Evolutionary conservation across 75 land plant species (phyloP).

Genomic region (Isoetes taiwanensis): DNA sequence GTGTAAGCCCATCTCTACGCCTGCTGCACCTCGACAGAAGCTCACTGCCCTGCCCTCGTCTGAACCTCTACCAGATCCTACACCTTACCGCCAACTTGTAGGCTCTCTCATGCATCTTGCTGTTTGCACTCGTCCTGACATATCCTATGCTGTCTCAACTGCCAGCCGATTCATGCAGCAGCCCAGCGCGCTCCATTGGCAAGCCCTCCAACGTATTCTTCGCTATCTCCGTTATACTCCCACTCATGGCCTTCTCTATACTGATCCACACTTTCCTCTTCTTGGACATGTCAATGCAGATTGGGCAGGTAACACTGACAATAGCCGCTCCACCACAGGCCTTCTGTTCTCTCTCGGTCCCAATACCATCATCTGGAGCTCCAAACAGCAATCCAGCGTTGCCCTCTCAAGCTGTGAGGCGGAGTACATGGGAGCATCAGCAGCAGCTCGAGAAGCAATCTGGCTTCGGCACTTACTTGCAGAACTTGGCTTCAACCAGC

Average conservation of each 20-base stretch:
- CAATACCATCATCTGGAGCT: constrained; percentile 9
- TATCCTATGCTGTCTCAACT: background rate
- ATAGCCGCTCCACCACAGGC: background rate
- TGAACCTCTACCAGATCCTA: background rate
- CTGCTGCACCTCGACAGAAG: background rate
- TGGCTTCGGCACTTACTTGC: constrained; percentile 4
- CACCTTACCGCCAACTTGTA: constrained; percentile 1
- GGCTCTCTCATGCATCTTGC: constrained; percentile 1
- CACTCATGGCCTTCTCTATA: background rate
- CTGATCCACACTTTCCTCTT: background rate
- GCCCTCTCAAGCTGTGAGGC: constrained; percentile 8
- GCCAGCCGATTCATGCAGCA: constrained; percentile 3
- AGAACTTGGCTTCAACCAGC: constrained; percentile 5
- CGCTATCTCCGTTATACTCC: constrained; percentile 5
- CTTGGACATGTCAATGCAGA: background rate
- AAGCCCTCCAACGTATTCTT: constrained; percentile 10
- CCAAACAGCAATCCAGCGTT: constrained; percentile 10
- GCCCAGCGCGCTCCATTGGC: background rate
- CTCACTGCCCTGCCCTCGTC: background rate
- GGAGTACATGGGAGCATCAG: background rate
- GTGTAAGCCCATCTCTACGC: background rate
- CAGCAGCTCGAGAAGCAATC: constrained; percentile 12
- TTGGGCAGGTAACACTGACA: constrained; percentile 6
- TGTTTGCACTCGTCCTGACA: constrained; percentile 1
- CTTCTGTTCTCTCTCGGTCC: constrained; percentile 4